Base-by-base conservation (phyloP, 495 filamentous ascomycete species). In the Choiromyces venosus region DNA sequence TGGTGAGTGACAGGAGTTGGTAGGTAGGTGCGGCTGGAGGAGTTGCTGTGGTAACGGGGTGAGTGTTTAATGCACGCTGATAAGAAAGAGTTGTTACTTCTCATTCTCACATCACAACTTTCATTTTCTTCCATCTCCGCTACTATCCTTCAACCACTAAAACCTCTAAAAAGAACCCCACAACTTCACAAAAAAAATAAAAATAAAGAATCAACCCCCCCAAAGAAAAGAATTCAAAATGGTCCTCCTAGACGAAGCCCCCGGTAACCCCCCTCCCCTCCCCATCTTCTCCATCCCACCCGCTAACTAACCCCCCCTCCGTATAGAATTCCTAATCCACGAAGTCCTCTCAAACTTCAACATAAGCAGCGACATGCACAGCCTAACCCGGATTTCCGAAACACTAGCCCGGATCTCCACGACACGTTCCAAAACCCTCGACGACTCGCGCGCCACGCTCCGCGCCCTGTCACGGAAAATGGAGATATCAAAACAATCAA, bases 321-420 rank as follows among this genome's bases (percentile, higher is more conserved):
- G 42, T 74, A 52, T 19, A 80, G 95, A 91, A 29, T 61, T 61
- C 52, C 90, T 98, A 80, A 96, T 98, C 83, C 86, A 89, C 82
- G 90, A 94, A 83, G 96, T 93, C 33, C 89, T 94, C 82, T 86
- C 88, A 69, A 97, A 97, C 86, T 99, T 99, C 88, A 94, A 97
- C 84, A 96, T 93, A 81, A 85, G 88, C 64, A 91, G 91, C 4
- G 95, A 99, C 86, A 93, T 91, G 78, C 85, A 89, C 82, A 90
- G 91, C 78, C 88, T 97, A 66, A 86, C 90, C n/a, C 92, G 94
- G 82, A 92, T 98, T 82, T 88, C 89, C 83, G 90, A 91, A 83
- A 93, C 92, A 2, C 87, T 97, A 72, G 86, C 89, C 8, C 89
- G 91, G 0, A 87, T 98, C 18, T 87, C 92, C 73, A 88, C 92